Percentiles rank a stretch among this genome's conserved stretches.
These are phyloP conservation scores for Buxus sempervirens DNA, from an alignment of 164 flowering plant genomes.

Conservation along the genomic window DNA sequence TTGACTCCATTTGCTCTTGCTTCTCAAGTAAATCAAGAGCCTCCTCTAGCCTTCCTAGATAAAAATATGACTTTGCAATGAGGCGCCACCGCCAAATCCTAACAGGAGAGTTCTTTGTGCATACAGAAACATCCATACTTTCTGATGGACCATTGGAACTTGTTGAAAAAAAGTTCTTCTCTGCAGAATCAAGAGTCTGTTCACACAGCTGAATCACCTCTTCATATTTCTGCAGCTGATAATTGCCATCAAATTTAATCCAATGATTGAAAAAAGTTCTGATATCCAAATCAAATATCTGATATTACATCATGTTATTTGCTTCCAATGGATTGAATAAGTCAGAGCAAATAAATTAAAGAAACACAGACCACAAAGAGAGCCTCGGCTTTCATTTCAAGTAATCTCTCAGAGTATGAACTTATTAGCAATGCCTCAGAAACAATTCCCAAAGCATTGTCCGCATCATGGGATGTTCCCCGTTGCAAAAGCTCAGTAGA, in stretches of 20 bases:
- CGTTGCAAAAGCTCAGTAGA: constrained; percentile 51
- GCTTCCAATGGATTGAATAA: not conserved
- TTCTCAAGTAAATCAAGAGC: constrained; percentile 67
- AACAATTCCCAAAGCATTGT: constrained; percentile 44
- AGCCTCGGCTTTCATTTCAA: constrained; percentile 85
- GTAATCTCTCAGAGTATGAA: constrained; percentile 61
- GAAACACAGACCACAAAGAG: constrained; percentile 54
- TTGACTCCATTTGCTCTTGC: constrained; percentile 37
- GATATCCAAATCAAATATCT: not conserved
- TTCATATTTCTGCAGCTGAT: constrained; percentile 66
- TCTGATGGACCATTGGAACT: constrained; percentile 13
- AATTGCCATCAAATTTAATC: constrained; percentile 12
- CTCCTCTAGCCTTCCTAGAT: constrained; percentile 74
- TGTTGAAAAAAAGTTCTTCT: constrained; percentile 39
- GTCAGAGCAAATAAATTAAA: not conserved
- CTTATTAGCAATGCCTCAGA: constrained; percentile 60
- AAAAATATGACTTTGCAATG: constrained; percentile 61
- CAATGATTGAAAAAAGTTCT: not conserved
- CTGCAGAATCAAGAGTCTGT: constrained; percentile 62
- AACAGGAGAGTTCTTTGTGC: constrained; percentile 22
- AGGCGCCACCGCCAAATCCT: constrained; percentile 64
- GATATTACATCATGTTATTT: not conserved
- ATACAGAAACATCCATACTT: constrained; percentile 24
- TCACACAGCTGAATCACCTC: constrained; percentile 79
- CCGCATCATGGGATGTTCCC: constrained; percentile 47